Conservation (phyloP, 257 asterid genomes). For the Dorcoceras hygrometricum region DNA sequence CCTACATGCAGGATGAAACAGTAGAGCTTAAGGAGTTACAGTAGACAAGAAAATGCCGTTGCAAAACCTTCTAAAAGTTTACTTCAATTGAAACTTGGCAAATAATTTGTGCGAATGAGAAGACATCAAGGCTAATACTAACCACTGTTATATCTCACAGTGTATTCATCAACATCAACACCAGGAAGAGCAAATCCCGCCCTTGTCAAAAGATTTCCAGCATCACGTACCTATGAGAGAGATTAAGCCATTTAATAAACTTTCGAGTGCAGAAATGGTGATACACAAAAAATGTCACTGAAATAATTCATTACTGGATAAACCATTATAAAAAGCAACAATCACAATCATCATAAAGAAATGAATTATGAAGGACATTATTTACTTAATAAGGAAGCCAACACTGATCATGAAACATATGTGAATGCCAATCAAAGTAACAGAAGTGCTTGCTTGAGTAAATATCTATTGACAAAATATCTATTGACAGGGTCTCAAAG, state of each 20-base stretch:
- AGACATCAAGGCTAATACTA: slow-evolving; percentile 28
- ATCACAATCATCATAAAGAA: neutral
- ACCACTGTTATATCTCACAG: slow-evolving; percentile 81
- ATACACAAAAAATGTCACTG: neutral
- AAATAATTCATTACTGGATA: neutral
- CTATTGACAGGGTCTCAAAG: slow-evolving; percentile 1
- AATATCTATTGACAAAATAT: neutral
- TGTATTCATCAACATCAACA: slow-evolving; percentile 90
- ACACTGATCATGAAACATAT: neutral
- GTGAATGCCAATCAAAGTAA: neutral
- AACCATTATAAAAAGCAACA: neutral
- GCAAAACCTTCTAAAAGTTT: slow-evolving; percentile 12
- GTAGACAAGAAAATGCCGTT: neutral
- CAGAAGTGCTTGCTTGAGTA: neutral
- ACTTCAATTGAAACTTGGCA: neutral
- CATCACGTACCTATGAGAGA: slow-evolving; percentile 84
- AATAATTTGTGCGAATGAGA: slow-evolving; percentile 16
- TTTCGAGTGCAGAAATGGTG: slow-evolving; percentile 1
- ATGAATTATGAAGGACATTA: neutral
- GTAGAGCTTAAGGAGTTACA: slow-evolving; percentile 1
- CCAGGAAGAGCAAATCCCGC: slow-evolving; percentile 95
- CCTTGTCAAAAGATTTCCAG: slow-evolving; percentile 92
- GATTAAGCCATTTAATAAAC: slow-evolving; percentile 18
- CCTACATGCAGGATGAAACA: neutral
- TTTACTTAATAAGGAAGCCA: neutral